Conservation (phyloP, 352 stramenopile species). For the Pythium brassicae region DNA sequence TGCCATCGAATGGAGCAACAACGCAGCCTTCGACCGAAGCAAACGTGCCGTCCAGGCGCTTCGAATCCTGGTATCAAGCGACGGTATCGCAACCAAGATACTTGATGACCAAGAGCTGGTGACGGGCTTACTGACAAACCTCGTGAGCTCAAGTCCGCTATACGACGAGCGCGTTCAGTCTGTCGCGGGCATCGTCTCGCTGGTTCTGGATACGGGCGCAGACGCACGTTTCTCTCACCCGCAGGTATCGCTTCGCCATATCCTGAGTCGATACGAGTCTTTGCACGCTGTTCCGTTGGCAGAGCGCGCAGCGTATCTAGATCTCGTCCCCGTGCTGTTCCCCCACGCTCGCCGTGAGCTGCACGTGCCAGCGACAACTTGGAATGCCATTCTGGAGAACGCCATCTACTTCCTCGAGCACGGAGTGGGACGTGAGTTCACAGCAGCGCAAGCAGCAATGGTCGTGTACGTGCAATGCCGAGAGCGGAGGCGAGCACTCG, state of each 20-base stretch:
- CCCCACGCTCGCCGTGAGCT: background rate
- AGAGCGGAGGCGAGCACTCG: background rate
- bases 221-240: background rate
- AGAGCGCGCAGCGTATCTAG: constrained; percentile 6
- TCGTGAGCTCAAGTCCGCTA: background rate
- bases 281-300: constrained; percentile 3
- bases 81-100: background rate
- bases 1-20: background rate
- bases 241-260: background rate
- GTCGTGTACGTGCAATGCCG: constrained; percentile 1
- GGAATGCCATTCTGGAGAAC: constrained; percentile 10
- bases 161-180: constrained; percentile 5
- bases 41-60: constrained; percentile 3
- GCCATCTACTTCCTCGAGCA: constrained; percentile 12
- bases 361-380: background rate
- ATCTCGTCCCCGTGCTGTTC: constrained; percentile 3
- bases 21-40: background rate
- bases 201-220: background rate
- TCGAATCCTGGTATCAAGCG: background rate
- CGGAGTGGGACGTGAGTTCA: background rate
- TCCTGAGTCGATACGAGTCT: background rate
- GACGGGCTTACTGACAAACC: background rate
- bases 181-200: background rate
- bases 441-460: constrained; percentile 8
- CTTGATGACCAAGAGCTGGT: background rate